Base-by-base conservation (phyloP, 106 monocot genomes). In the Allium cepa region DNA sequence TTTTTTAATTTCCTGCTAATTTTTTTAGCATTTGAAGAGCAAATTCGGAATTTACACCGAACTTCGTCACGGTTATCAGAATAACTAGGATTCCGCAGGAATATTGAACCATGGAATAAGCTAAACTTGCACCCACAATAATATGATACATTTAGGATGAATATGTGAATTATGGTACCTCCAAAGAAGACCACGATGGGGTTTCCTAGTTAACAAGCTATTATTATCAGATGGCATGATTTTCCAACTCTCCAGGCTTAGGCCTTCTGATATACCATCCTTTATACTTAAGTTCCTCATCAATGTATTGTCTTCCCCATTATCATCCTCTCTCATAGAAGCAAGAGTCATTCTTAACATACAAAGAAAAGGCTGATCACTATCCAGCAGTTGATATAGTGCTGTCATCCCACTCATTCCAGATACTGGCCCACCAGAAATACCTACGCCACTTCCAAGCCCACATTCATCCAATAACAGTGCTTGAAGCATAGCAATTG, bases 361-460 rank as follows among this genome's bases (percentile, higher is more conserved):
- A 72, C 92, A 92, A 62, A 97, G 71, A 72, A 97, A 97, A 61
- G 96, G 96, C 66, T 97, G 96, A 75, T 97, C 96, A 67, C 96
- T 97, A 57, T 97, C 88, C 74, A 97, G 77, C 63, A 97, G 74
- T 67, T 97, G 96, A 76, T 97, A 92, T 17, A 97, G 80, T 74
- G 82, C 73, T 28, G 86, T 60, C 92, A 89, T 92, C 65, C 83
- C 87, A 3, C 95, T 88, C 88, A 91, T 91, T 73, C 91, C 91
- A 60, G 91, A 82, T 28, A 88, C 92, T 75, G 88, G 92, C 22
- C 88, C 96, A 60, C 96, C 92, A 47, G 92, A 91, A 71, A 92
- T 84, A 49, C 92, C 91, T 47, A 96, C 76, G 57, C 86, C 86
- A 66, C 88, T 88, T 63, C 96, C 96, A 74, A 96, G 72, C 59